phyloP scores from a whole-genome alignment of 768 basidiomycete genomes.

The Lactarius trivialis region DNA sequence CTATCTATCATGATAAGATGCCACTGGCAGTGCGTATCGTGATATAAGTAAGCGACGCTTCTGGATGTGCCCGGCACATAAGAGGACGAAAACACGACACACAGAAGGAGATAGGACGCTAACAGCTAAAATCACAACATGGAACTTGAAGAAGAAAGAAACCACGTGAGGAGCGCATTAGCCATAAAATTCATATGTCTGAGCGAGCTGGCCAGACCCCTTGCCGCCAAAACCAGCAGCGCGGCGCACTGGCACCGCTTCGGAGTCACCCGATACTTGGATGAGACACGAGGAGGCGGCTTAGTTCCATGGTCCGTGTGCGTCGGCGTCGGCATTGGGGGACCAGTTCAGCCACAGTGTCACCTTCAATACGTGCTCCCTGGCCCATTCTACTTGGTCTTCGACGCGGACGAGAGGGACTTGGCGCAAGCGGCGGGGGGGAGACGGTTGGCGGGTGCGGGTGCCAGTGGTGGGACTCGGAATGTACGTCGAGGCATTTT shows the following conservation, averaged over 20 bases:
- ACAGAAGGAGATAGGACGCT: not conserved
- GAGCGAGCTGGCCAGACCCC: not conserved
- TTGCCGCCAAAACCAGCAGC: not conserved
- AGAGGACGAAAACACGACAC: not conserved
- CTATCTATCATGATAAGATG: not conserved
- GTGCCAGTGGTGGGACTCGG: too few relatives aligned
- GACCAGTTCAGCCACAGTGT: slow-evolving; percentile 14
- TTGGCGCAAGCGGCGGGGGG: not conserved
- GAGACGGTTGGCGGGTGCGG: not conserved
- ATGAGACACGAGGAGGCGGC: not conserved
- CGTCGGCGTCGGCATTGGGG: slow-evolving; percentile 2
- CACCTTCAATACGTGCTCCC: not conserved
- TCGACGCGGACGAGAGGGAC: slow-evolving; percentile 11
- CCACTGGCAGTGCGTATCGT: not conserved
- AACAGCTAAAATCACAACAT: not conserved
- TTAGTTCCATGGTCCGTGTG: not conserved
- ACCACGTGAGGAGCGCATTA: not conserved
- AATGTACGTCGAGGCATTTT: not conserved
- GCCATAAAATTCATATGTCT: not conserved
- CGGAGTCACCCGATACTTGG: too few relatives aligned
- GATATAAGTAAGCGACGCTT: not conserved
- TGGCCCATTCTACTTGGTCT: slow-evolving; percentile 2
- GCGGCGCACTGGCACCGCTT: not conserved
- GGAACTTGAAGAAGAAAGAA: not conserved
- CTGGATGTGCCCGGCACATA: not conserved